Percentiles rank a stretch among this genome's conserved stretches.
Evolutionary conservation across 495 filamentous ascomycete species (phyloP).

Genomic region (Talaromyces trachyspermus): DNA sequence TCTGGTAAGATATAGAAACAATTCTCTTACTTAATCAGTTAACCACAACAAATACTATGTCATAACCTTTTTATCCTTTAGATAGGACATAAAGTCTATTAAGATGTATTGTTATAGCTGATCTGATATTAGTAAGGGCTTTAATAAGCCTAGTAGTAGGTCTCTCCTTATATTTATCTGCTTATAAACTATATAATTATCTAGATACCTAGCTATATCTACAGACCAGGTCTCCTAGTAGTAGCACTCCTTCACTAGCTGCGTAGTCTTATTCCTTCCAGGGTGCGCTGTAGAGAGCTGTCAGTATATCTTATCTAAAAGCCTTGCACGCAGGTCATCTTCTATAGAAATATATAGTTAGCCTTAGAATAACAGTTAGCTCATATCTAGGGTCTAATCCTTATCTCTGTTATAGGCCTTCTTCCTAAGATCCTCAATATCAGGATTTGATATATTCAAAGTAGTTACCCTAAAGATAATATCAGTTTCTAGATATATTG

Average conservation of each 20-base stretch:
- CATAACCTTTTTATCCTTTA: neutral
- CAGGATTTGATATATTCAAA: too few species aligned
- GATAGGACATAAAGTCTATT: constrained; percentile 12
- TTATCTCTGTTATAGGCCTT: neutral
- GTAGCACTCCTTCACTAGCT: neutral
- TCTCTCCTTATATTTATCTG: neutral
- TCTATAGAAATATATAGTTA: neutral
- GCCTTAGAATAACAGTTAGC: neutral
- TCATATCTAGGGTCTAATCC: neutral
- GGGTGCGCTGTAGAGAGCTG: constrained; percentile 6
- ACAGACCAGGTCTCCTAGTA: neutral
- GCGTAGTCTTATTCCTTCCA: constrained; percentile 2
- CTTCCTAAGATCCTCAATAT: neutral
- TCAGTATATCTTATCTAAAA: constrained; percentile 11
- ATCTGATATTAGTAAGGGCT: constrained; percentile 14
- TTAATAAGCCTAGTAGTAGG: constrained; percentile 11
- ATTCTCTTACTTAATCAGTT: constrained; percentile 10
- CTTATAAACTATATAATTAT: neutral
- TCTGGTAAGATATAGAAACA: constrained; percentile 8
- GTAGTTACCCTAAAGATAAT: too few species aligned
- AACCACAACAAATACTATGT: constrained; percentile 9
- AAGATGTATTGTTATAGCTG: constrained; percentile 15
- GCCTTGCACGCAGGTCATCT: neutral
- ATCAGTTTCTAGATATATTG: too few species aligned
- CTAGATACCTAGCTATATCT: neutral